Evolutionary conservation across 2,329 filamentous ascomycete species (phyloP).

Genomic region (Aspergillus quadrilineatus): DNA sequence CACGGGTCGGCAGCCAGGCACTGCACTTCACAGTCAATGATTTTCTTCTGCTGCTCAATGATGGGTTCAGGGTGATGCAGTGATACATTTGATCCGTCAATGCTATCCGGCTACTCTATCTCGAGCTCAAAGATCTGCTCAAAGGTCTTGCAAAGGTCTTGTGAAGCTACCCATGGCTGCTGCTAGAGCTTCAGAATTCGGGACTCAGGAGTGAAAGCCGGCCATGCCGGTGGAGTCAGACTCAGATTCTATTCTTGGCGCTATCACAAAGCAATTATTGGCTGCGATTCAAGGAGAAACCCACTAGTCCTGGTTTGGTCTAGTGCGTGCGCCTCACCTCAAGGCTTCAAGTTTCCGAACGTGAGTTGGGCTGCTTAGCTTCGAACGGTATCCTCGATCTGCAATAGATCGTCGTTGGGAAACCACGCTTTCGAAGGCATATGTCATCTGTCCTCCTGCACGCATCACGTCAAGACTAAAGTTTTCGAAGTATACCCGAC

Average conservation of each 20-base stretch:
- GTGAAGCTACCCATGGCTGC: no score
- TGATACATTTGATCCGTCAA: no score
- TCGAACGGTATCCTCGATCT: not conserved
- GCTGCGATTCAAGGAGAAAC: not conserved
- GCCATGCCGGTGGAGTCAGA: not conserved
- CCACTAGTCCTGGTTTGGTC: not conserved
- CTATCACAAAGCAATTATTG: not conserved
- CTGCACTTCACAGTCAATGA: not conserved
- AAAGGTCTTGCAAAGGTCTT: not conserved
- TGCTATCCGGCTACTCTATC: no score
- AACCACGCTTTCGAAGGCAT: not conserved
- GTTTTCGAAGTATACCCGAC: not conserved
- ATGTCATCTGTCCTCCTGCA: not conserved
- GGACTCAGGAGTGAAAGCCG: not conserved
- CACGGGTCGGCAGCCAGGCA: not conserved
- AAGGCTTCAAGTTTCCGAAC: not conserved
- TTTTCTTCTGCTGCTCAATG: no score
- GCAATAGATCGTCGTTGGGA: not conserved
- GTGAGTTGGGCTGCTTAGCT: not conserved
- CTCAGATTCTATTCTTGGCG: constrained; percentile 3
- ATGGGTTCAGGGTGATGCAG: no score
- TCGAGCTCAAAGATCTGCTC: not conserved
- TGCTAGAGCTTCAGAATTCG: not conserved
- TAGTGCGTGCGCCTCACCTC: not conserved
- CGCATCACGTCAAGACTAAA: not conserved